Evolutionary conservation across 1,284 basidiomycete genomes (phyloP), one percentile per base, ranked within the genome.

Genomic region (Rhodotorula sp.): DNA sequence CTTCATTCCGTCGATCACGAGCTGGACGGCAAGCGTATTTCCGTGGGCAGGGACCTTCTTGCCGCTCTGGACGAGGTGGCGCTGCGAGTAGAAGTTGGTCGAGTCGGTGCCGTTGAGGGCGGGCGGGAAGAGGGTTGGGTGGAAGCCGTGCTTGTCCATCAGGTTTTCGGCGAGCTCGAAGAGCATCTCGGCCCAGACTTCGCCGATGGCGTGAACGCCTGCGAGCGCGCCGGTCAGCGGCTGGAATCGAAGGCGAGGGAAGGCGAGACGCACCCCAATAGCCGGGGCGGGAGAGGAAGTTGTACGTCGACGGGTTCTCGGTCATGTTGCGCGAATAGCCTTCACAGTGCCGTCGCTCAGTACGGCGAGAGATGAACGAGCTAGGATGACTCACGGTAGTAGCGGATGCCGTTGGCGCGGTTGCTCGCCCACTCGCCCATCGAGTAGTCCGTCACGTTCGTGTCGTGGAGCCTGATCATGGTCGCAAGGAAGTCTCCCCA

Each of bases 341-440:
- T 44, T 10, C 11, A 44, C 13, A 3, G 3, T 17, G 13, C 39
- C 4, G 3, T 15, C 19, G 39, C 13, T 44, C 39, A 44, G 39
- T 15, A 15, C 39, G 19, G 5, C 39, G 11, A 13, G 9, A 44
- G 39, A 15, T 17, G 39, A n/a, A 44, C 39, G 39, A 44, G 39
- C n/a, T n/a, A n/a, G 13, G 13, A 10, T 4, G 39, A 44, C 39
- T 44, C 39, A 19, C 85, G 80, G 81, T 87, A 98, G 84, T 94
- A 92, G 66, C 94, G 85, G 80, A 98, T 97, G 62, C 94, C 94
- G 47, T 62, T 62, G 8, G 77, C 82, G 53, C 84, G 82, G 82
- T 94, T 94, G 39, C 92, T 88, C 66, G 94, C 94, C 94, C 94
- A 97, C 19, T 90, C 86, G 66, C 94, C 94, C 94, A 97, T 96